Evolutionary conservation across 1,284 basidiomycete genomes (phyloP).

Genomic region (Fomes fomentarius): DNA sequence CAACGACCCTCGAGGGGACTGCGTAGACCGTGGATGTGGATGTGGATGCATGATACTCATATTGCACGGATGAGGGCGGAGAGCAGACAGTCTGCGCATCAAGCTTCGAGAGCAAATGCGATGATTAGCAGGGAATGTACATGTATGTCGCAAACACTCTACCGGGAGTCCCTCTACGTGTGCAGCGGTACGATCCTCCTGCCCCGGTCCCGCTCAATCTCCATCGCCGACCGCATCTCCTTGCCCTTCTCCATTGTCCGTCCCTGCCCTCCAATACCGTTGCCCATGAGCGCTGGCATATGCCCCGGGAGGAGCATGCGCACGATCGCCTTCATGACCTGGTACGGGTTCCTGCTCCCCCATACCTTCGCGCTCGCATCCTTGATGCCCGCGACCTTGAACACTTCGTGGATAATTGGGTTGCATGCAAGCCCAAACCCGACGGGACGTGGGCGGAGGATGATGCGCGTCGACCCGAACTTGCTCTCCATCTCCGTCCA

Average conservation of each 20-base stretch:
- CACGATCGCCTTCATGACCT: conserved; percentile 59
- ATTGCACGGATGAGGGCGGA: no score
- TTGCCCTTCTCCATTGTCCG: conserved; percentile 68
- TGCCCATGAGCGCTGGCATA: conserved; percentile 75
- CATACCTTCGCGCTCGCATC: conserved; percentile 94
- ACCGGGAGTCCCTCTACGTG: conserved; percentile 6
- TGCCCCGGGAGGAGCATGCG: conserved; percentile 73
- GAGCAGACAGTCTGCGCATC: neutral
- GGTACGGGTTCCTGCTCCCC: conserved; percentile 86
- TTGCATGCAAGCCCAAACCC: conserved; percentile 94
- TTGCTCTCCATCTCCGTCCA: conserved; percentile 89
- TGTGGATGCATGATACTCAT: neutral
- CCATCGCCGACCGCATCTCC: conserved; percentile 65
- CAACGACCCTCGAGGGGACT: no score
- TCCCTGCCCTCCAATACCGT: conserved; percentile 74
- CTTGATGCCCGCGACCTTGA: conserved; percentile 93
- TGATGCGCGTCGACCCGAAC: conserved; percentile 84
- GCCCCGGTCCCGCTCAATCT: conserved; percentile 74
- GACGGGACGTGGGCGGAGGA: conserved; percentile 87
- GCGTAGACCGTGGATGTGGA: no score
- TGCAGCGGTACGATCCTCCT: conserved; percentile 61
- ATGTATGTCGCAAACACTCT: conserved; percentile 8
- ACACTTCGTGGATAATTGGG: conserved; percentile 85
- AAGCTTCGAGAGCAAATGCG: conserved; percentile 1
- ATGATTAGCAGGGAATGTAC: conserved; percentile 5